These are phyloP conservation scores for Cercospora nicotianae DNA, from an alignment of 2,329 filamentous ascomycete species.

Conservation along the genomic window DNA sequence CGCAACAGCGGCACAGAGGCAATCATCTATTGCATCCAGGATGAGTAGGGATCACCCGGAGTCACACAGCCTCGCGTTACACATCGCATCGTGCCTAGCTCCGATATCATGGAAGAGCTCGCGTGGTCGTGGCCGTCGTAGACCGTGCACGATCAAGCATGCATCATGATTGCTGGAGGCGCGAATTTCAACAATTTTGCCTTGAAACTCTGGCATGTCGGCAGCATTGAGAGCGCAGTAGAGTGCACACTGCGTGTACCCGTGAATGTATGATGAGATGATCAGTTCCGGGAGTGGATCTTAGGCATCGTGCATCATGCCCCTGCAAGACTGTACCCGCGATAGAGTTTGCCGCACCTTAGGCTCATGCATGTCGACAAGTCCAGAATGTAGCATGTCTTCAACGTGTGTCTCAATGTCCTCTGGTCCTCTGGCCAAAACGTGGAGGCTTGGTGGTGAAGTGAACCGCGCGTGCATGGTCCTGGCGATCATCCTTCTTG, in stretches of 20 bases:
- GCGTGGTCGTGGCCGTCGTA: neutral
- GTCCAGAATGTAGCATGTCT: neutral
- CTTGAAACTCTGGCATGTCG: neutral
- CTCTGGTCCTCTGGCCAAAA: neutral
- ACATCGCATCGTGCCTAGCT: neutral
- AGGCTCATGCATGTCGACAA: neutral
- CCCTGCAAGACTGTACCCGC: neutral
- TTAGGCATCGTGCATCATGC: neutral
- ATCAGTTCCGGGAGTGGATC: neutral
- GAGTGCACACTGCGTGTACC: neutral
- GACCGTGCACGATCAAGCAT: neutral
- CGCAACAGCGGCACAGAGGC: neutral
- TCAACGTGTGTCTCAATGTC: neutral
- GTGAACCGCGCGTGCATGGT: neutral
- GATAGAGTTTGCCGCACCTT: neutral
- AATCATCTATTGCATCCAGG: neutral
- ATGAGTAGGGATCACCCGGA: slow-evolving; percentile 3
- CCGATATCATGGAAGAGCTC: neutral
- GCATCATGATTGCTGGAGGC: neutral
- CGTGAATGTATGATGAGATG: neutral
- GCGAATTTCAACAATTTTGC: neutral
- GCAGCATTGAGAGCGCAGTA: neutral
- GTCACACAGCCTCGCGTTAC: slow-evolving; percentile 1
- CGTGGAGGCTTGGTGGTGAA: neutral
- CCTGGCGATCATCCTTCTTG: neutral